phyloP scores from a whole-genome alignment of 2,329 filamentous ascomycete genomes.

The Fusarium chuoi region DNA sequence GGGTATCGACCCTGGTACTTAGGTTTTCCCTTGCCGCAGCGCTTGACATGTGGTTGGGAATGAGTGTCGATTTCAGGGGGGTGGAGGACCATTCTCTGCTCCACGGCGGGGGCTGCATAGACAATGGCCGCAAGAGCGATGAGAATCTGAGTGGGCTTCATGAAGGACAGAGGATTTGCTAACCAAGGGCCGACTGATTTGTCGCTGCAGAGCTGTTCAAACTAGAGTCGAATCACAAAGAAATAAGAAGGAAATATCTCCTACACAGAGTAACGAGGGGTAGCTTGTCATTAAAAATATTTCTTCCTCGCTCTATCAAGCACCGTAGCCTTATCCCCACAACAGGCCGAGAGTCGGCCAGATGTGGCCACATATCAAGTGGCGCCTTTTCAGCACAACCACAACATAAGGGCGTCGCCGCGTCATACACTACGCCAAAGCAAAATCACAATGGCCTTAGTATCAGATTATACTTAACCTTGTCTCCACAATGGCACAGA shows the following conservation, averaged over 20 bases:
- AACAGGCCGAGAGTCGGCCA: not conserved
- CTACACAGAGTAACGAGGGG: not conserved
- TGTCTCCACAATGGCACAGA: fast-evolving
- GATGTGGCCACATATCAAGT: not conserved
- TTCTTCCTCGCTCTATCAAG: not conserved
- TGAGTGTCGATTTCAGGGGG: not conserved
- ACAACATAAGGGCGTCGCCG: not conserved
- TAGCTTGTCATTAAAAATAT: not conserved
- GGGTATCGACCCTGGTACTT: not conserved
- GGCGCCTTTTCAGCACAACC: not conserved
- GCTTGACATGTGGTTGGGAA: not conserved
- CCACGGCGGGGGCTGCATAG: not conserved
- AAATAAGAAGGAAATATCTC: too few species aligned
- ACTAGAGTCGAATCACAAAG: fast-evolving
- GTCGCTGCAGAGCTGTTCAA: not conserved
- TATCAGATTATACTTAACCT: not conserved
- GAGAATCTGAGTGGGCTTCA: slow-evolving; percentile 1
- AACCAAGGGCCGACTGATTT: not conserved
- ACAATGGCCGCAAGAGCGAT: not conserved
- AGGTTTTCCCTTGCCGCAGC: not conserved
- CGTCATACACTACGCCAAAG: not conserved
- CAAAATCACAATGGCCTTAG: not conserved
- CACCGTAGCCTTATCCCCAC: not conserved
- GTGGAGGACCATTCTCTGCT: not conserved
- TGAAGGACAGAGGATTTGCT: not conserved